Evolutionary conservation across 352 stramenopile species (phyloP).

Genomic region (Pythium dissimile): DNA sequence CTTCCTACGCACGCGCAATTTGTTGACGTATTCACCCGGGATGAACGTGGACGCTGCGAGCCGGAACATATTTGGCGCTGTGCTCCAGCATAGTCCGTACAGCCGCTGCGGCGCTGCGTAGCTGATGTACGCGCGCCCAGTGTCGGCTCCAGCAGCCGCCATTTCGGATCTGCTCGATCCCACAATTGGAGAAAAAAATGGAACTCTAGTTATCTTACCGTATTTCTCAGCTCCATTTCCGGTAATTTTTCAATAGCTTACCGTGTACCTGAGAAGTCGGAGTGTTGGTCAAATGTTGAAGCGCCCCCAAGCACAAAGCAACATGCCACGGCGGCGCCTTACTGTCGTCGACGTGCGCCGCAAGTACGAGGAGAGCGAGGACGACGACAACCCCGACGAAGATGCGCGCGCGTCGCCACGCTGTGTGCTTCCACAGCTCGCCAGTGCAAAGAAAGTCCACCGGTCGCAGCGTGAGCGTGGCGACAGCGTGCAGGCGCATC

Average conservation of each 20-base stretch:
- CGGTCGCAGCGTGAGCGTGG: no score
- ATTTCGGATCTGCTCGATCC: background rate
- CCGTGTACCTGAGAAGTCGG: no score
- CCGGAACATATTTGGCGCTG: conserved; percentile 51
- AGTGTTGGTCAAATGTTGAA: conserved; percentile 16
- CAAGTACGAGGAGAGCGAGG: conserved; percentile 8
- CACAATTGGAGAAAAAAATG: background rate
- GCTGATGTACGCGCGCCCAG: conserved; percentile 54
- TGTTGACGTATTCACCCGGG: conserved; percentile 83
- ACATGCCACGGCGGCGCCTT: conserved; percentile 4
- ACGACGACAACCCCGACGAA: background rate
- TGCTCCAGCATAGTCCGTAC: conserved; percentile 78
- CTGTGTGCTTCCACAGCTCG: conserved; percentile 8
- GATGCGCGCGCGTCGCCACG: background rate
- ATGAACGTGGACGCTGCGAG: conserved; percentile 80
- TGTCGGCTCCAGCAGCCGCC: background rate
- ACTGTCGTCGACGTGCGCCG: background rate
- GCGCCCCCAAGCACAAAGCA: background rate
- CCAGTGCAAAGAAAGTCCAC: background rate
- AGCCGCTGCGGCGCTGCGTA: conserved; percentile 61
- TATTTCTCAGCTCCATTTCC: background rate
- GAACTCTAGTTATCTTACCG: background rate
- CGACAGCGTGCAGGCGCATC: no score
- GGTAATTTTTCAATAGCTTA: background rate
- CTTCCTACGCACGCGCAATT: conserved; percentile 60